Evolutionary conservation across 257 asterid species (phyloP).

Genomic region (Scutellaria baicalensis): DNA sequence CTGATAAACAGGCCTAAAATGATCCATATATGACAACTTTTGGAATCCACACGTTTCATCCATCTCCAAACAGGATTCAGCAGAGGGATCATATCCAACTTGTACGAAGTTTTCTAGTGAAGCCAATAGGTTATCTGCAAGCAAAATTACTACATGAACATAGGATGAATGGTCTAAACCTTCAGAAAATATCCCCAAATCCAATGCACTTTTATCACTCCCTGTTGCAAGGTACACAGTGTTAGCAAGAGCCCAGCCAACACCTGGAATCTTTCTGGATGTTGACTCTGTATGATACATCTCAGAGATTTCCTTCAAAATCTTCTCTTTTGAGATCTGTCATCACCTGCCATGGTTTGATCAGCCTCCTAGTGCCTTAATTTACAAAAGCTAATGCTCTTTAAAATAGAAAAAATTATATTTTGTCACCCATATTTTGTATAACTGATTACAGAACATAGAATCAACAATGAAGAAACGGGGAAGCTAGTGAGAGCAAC

Average conservation of each 20-base stretch:
- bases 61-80: slow-evolving; percentile 30
- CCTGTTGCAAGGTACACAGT: slow-evolving; percentile 62
- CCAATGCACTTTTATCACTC: slow-evolving; percentile 29
- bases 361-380: slow-evolving; percentile 51
- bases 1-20: slow-evolving; percentile 61
- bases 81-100: slow-evolving; percentile 28
- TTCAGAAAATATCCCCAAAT: slow-evolving; percentile 53
- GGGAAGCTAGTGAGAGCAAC: not conserved
- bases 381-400: slow-evolving; percentile 13
- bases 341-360: slow-evolving; percentile 92
- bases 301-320: slow-evolving; percentile 53
- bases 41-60: slow-evolving; percentile 46
- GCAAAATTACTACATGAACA: slow-evolving; percentile 48
- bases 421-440: not conserved
- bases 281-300: slow-evolving; percentile 41
- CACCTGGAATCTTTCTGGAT: slow-evolving; percentile 49
- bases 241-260: slow-evolving; percentile 91
- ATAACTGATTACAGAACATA: not conserved
- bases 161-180: slow-evolving; percentile 61
- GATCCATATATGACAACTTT: slow-evolving; percentile 60
- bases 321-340: slow-evolving; percentile 79
- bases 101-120: slow-evolving; percentile 43
- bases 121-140: slow-evolving; percentile 53
- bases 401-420: slow-evolving; percentile 4
- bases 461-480: not conserved